Base-by-base conservation (phyloP, 2,329 filamentous ascomycete genomes). In the Fusarium caatingaense region DNA sequence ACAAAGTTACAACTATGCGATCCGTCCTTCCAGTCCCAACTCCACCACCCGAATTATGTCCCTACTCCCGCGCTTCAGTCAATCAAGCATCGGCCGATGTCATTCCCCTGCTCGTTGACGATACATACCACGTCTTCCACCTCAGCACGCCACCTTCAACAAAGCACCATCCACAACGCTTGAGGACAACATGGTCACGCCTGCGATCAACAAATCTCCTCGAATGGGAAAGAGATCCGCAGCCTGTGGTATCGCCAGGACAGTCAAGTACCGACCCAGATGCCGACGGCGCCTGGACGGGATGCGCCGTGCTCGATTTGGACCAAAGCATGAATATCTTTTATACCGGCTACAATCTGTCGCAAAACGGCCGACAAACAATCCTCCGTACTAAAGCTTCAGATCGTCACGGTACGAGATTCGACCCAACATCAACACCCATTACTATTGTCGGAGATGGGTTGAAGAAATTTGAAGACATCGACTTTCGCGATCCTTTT, bases 81-180 rank as follows among this genome's bases (percentile, higher is more conserved):
- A 53, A 64, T 6, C 72, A 78, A 49, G 79, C 78, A 2, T 76
- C 78, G 6, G 79, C 78, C 30, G 79, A 80, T 64, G 78, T 77
- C 25, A 80, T 80, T 28, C 79, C 79, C 2, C 58, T 80, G 4
- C 74, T 80, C 18, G 73, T 80, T 53, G 78, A 77, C 57, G 71
- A 77, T 47, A 78, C 76, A 23, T 80, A 80, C 66, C 78, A 80
- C 58, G 56, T 80, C 56, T 80, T 80, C 58, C 78, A 80, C 66
- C 77, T 78, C 25, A 74, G 68, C 11, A 77, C 77, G 25, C 77
- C 77, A 16, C 73, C 75, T 9, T 68, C 67, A 42, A 80, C 79
- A 30, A 73, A 69, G n/a, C 76, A 79, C 57, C 76, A 79, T 49
- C 78, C 78, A 15, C 69, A 76, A 20, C 66, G 79, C 4, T 74